Evolutionary conservation across 23 red algal species (phyloP).

Genomic region (Chondrus crispus): DNA sequence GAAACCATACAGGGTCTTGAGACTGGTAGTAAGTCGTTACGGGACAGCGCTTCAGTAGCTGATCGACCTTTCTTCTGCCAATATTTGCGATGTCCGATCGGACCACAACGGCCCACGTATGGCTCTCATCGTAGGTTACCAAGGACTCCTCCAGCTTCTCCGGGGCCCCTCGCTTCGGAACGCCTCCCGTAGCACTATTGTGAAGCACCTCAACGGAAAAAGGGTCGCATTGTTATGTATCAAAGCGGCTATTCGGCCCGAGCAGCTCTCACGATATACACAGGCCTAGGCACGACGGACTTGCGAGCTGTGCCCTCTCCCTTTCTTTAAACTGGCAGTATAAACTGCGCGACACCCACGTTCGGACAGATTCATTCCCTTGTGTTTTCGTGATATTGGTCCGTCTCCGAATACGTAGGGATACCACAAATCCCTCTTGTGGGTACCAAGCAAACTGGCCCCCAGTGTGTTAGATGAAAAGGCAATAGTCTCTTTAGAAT

Average conservation of each 20-base stretch:
- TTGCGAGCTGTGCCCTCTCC: background rate
- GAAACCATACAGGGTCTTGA: conserved; percentile 15
- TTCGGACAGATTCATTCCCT: background rate
- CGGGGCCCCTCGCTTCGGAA: too few relatives aligned
- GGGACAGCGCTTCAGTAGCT: background rate
- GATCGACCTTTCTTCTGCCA: too few relatives aligned
- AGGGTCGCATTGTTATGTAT: background rate
- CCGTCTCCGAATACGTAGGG: conserved; percentile 2
- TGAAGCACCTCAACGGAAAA: background rate
- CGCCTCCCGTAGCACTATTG: background rate
- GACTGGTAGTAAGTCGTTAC: background rate
- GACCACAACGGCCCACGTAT: too few relatives aligned
- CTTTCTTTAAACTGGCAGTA: background rate
- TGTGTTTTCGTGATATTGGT: background rate
- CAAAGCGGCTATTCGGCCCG: background rate
- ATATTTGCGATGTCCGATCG: too few relatives aligned
- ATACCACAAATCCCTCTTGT: background rate
- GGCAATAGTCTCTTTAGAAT: background rate
- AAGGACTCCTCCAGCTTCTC: too few relatives aligned
- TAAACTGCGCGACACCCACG: background rate
- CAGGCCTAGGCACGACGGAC: background rate
- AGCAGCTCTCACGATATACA: background rate
- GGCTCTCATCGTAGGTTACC: too few relatives aligned
- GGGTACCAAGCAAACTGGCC: conserved; percentile 1
- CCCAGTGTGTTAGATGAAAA: background rate